Conservation (phyloP, 2,329 filamentous ascomycete genomes). For the Emericellopsis cladophorae region DNA sequence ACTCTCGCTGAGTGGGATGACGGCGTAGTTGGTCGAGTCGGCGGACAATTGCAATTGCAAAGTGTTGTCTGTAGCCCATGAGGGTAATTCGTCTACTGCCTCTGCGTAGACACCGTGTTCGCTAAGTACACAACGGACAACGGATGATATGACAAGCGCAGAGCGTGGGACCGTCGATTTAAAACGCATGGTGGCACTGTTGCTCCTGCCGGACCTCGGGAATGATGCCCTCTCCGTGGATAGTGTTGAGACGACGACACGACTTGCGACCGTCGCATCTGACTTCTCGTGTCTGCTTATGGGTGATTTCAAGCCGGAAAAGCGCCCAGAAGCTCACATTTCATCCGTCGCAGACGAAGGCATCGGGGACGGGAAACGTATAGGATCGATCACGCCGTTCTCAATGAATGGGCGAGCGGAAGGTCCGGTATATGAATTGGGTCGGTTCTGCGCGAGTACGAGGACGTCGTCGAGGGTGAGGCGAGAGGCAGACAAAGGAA, state of each 20-base stretch:
- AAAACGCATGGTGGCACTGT: too few species aligned
- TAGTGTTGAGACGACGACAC: too few species aligned
- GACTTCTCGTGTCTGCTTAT: too few species aligned
- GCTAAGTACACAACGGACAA: conserved; percentile 10
- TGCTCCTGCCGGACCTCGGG: too few species aligned
- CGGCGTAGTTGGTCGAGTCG: conserved; percentile 18
- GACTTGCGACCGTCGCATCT: too few species aligned
- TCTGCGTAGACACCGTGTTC: conserved; percentile 20
- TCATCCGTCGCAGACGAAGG: not conserved
- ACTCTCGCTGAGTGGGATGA: conserved; percentile 30
- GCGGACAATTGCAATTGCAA: conserved; percentile 25
- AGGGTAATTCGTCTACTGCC: conserved; percentile 19
- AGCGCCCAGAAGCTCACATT: conserved; percentile 1
- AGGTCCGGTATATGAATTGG: too few species aligned
- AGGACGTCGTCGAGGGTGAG: too few species aligned
- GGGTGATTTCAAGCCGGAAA: not conserved
- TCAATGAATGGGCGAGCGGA: too few species aligned
- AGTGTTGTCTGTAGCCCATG: conserved; percentile 23
- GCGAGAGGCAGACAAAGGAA: too few species aligned
- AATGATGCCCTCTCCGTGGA: too few species aligned
- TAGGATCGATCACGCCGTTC: not conserved
- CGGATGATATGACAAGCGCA: too few species aligned
- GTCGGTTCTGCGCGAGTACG: too few species aligned
- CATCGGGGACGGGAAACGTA: not conserved
- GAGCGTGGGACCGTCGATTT: conserved; percentile 1